A percentile compares a stretch with the other conserved stretches of the same genome.
phyloP scores from a whole-genome alignment of 345 rosid genomes.

The Alliaria petiolata region DNA sequence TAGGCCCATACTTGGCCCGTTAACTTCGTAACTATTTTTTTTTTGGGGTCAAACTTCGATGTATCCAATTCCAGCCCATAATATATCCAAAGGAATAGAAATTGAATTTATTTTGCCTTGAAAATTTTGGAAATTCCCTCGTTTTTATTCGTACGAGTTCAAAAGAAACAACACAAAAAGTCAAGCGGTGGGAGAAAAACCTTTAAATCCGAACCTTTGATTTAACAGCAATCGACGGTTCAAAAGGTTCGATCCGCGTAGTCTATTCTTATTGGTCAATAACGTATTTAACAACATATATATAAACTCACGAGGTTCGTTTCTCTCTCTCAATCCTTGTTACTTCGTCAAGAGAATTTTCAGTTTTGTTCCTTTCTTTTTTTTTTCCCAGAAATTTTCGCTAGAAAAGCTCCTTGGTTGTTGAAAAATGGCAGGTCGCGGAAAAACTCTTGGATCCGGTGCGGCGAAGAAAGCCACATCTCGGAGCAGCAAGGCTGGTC shows the following conservation, averaged over 20 bases:
- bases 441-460: slow-evolving; percentile 84
- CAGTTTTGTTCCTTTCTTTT: not conserved
- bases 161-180: not conserved
- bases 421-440: slow-evolving; percentile 80
- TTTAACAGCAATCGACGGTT: slow-evolving; percentile 37
- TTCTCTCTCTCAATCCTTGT: not conserved
- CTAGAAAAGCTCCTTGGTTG: not conserved
- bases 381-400: not conserved
- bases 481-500: slow-evolving; percentile 96
- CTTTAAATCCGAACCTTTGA: slow-evolving; percentile 27
- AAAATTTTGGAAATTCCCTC: slow-evolving; percentile 11
- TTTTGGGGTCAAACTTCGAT: no score
- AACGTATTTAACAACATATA: not conserved
- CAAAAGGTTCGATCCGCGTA: slow-evolving; percentile 11
- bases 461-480: slow-evolving; percentile 87
- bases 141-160: not conserved
- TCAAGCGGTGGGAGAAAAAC: slow-evolving; percentile 25
- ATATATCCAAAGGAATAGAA: not conserved
- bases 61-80: slow-evolving; percentile 12
- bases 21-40: not conserved
- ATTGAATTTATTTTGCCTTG: not conserved
- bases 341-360: not conserved
- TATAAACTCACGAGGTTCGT: not conserved
- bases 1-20: not conserved
- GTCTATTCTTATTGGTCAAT: slow-evolving; percentile 37